Evolutionary conservation across 257 asterid species (phyloP).

Genomic region (Nicotiana noctiflora): DNA sequence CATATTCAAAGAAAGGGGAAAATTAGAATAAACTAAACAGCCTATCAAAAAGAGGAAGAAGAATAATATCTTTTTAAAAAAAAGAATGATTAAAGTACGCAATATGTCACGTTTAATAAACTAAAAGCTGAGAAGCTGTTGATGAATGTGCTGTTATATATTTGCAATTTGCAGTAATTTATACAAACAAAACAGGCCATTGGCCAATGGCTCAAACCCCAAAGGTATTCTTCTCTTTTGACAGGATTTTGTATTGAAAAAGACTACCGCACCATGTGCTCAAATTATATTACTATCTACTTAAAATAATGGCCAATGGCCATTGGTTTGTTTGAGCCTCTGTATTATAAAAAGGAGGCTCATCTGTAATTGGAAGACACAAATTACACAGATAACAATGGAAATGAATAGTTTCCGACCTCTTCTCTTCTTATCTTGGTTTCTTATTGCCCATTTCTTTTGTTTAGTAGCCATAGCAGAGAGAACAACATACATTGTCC

Average conservation of each 20-base stretch:
- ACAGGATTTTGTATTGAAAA: not conserved
- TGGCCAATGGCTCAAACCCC: too few relatives aligned
- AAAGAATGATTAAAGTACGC: not conserved
- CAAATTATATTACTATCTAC: not conserved
- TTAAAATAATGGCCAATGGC: not conserved
- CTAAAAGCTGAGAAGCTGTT: not conserved
- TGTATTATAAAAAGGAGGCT: not conserved
- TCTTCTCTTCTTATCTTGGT: not conserved
- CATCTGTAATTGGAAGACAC: not conserved
- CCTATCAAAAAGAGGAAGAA: not conserved
- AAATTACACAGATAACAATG: not conserved
- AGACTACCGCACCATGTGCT: not conserved
- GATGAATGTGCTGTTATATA: not conserved
- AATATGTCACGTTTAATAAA: not conserved
- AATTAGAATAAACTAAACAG: not conserved
- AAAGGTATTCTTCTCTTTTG: not conserved
- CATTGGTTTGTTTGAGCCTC: not conserved
- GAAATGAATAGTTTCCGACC: not conserved
- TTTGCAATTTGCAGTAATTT: not conserved
- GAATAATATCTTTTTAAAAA: not conserved
- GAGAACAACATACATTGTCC: constrained; percentile 6
- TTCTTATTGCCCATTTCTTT: not conserved
- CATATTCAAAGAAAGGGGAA: not conserved
- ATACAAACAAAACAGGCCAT: too few relatives aligned
- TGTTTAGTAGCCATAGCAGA: not conserved